Percentiles rank a stretch among this genome's conserved stretches.
These are phyloP conservation scores for Ogataea saltuana DNA, from an alignment of 805 yeast genomes.

Conservation along the genomic window DNA sequence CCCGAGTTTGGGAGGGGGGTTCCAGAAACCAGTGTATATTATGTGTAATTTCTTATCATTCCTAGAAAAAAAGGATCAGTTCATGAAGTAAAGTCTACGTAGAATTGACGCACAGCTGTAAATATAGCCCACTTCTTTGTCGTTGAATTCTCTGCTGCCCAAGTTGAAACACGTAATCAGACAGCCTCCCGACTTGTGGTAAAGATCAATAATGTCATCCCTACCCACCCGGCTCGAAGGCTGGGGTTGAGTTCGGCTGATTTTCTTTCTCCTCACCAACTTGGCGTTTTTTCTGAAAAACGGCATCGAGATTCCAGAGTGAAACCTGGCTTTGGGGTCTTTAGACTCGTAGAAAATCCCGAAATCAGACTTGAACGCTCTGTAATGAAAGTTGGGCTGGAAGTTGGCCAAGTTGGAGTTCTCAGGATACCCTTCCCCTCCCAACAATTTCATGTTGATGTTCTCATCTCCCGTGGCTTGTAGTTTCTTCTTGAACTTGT, in stretches of 20 bases:
- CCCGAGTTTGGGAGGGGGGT: too few relatives aligned
- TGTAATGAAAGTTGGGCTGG: slow-evolving; percentile 40
- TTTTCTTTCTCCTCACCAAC: slow-evolving; percentile 41
- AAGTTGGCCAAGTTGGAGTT: slow-evolving; percentile 18
- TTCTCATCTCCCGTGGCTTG: slow-evolving; percentile 40
- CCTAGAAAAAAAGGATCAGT: slow-evolving; percentile 13
- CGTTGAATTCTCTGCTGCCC: slow-evolving; percentile 32
- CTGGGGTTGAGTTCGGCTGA: slow-evolving; percentile 10
- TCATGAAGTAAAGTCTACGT: slow-evolving; percentile 47
- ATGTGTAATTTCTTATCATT: slow-evolving; percentile 7
- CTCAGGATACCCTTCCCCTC: slow-evolving; percentile 40
- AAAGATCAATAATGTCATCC: slow-evolving; percentile 41
- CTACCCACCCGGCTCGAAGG: slow-evolving; percentile 9
- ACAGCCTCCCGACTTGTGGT: slow-evolving; percentile 53
- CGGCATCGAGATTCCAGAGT: slow-evolving; percentile 55
- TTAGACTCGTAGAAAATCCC: slow-evolving; percentile 47
- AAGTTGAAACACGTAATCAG: slow-evolving; percentile 48
- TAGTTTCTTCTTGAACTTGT: slow-evolving; percentile 41
- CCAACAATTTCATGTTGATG: slow-evolving; percentile 47
- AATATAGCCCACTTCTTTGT: slow-evolving; percentile 44
- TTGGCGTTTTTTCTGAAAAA: slow-evolving; percentile 46
- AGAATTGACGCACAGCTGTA: slow-evolving; percentile 48
- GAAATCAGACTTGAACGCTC: slow-evolving; percentile 50
- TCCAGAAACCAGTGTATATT: too few relatives aligned
- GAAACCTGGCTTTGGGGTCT: slow-evolving; percentile 36